phyloP scores from a whole-genome alignment of 768 basidiomycete species.

The Mrakia blollopis region DNA sequence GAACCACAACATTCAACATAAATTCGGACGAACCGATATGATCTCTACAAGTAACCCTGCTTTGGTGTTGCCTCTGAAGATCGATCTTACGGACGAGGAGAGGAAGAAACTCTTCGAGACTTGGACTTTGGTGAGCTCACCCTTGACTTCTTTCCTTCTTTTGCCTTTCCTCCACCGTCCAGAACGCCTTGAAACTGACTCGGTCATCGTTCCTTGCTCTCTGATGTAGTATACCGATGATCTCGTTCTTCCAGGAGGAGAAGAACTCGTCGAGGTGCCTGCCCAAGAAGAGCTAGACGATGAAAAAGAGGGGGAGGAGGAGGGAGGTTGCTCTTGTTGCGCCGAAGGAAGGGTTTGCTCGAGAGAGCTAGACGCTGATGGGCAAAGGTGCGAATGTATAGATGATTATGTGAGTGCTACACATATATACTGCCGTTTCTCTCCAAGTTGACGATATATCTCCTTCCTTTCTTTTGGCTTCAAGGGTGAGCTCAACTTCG shows the following conservation, averaged over 20 bases:
- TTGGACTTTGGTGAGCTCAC: slow-evolving; percentile 8
- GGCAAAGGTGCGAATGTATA: slow-evolving; percentile 10
- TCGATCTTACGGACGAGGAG: background rate
- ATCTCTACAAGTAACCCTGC: background rate
- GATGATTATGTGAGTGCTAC: slow-evolving; percentile 15
- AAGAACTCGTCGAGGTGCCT: background rate
- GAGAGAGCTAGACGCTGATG: background rate
- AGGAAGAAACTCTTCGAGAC: background rate
- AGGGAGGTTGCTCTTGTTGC: slow-evolving; percentile 1
- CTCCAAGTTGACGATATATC: too few species aligned
- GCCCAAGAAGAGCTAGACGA: background rate
- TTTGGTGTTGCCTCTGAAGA: background rate
- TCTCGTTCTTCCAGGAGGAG: background rate
- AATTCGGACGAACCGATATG: background rate
- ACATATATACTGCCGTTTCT: too few species aligned
- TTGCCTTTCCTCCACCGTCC: too few species aligned
- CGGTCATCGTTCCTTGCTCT: background rate
- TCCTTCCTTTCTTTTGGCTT: background rate
- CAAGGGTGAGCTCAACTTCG: background rate
- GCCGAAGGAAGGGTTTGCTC: background rate
- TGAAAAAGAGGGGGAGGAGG: background rate
- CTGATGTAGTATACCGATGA: slow-evolving; percentile 9
- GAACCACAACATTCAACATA: background rate
- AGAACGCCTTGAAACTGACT: too few species aligned
- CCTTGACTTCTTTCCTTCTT: background rate